These are phyloP conservation scores for Clitopilus hobsonii DNA, from an alignment of 768 basidiomycete species.

Conservation along the genomic window DNA sequence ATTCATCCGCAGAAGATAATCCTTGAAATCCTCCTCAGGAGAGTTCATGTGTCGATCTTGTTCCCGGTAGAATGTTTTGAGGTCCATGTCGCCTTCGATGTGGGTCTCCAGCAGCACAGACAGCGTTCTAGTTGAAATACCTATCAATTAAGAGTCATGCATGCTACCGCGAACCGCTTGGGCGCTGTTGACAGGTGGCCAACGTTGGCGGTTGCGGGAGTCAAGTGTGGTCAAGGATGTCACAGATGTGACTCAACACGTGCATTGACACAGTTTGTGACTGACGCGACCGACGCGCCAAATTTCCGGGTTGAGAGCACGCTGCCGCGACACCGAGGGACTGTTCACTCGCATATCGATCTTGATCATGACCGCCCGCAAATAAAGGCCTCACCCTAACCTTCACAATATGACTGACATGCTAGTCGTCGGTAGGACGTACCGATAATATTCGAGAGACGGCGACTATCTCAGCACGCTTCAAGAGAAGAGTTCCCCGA, in stretches of 20 bases:
- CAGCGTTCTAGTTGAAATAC: not conserved
- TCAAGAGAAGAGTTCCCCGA: not conserved
- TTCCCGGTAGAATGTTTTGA: constrained; percentile 48
- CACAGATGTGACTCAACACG: not conserved
- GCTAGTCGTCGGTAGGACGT: not conserved
- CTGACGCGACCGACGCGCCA: not conserved
- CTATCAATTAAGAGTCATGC: not conserved
- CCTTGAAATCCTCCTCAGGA: constrained; percentile 47
- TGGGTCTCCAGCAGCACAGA: not conserved
- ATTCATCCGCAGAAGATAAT: constrained; percentile 34
- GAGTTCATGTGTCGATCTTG: constrained; percentile 50
- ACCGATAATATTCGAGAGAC: not conserved
- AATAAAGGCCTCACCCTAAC: not conserved
- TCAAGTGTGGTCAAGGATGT: not conserved
- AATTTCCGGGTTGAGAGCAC: not conserved
- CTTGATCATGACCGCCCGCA: not conserved
- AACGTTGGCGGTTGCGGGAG: not conserved
- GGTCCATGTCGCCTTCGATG: constrained; percentile 21
- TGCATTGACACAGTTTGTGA: not conserved
- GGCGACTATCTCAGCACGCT: no score
- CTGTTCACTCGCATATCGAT: no score
- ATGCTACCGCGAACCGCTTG: no score
- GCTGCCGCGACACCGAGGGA: not conserved
- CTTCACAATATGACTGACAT: no score
- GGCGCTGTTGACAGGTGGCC: no score